phyloP scores from a whole-genome alignment of 805 yeast genomes.

The Sugiyamaella boreocaroliniensis region DNA sequence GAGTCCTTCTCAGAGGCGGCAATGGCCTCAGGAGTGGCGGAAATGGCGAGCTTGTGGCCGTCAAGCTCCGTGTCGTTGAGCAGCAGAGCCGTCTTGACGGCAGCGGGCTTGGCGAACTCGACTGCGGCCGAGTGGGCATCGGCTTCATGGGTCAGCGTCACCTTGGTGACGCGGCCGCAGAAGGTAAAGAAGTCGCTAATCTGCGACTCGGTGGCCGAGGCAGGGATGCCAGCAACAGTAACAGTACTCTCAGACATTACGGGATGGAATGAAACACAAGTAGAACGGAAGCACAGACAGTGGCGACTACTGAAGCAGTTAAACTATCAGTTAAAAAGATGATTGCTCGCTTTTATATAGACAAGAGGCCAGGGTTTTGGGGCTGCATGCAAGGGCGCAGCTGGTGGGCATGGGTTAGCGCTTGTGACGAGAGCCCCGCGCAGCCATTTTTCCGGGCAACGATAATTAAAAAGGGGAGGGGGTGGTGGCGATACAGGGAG shows the following conservation, averaged over 20 bases:
- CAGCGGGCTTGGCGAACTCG: constrained; percentile 49
- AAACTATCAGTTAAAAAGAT: not conserved
- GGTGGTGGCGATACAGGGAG: no score
- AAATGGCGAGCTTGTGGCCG: constrained; percentile 47
- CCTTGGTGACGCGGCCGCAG: constrained; percentile 50
- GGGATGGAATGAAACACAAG: not conserved
- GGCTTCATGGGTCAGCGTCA: constrained; percentile 21
- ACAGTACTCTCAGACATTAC: constrained; percentile 29
- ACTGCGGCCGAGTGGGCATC: constrained; percentile 41
- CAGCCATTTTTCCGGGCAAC: not conserved
- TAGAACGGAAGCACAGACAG: not conserved
- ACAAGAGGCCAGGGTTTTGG: not conserved
- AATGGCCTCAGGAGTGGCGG: constrained; percentile 28
- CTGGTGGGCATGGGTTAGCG: not conserved
- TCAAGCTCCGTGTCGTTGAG: constrained; percentile 70
- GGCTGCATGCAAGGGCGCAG: not conserved
- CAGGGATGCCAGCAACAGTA: constrained; percentile 52
- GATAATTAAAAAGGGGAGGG: not conserved
- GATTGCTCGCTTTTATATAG: not conserved
- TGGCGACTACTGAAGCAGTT: not conserved
- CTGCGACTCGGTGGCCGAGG: constrained; percentile 43
- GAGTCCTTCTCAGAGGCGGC: constrained; percentile 15
- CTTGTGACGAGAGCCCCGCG: not conserved
- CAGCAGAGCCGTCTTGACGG: constrained; percentile 63
- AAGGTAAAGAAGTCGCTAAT: constrained; percentile 64